phyloP scores from a whole-genome alignment of 441 rosid species.

The Metrosideros polymorpha region DNA sequence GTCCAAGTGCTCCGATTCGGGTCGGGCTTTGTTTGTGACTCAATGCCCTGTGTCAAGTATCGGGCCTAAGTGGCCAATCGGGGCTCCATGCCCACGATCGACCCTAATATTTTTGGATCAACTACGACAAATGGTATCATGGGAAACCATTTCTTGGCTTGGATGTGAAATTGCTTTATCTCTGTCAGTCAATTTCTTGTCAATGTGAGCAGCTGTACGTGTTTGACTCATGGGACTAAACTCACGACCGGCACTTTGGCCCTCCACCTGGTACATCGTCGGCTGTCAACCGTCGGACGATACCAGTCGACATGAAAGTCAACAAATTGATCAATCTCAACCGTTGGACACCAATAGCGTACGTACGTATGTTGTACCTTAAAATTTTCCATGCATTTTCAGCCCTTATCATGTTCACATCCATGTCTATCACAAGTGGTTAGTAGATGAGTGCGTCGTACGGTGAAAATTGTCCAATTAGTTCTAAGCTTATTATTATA shows the following conservation, averaged over 20 bases:
- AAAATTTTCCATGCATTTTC: background rate
- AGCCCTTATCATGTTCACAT: background rate
- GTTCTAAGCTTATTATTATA: rapidly evolving
- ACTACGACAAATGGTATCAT: background rate
- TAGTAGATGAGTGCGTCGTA: rapidly evolving
- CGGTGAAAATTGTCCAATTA: rapidly evolving
- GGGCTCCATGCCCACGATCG: background rate
- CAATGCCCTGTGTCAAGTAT: background rate
- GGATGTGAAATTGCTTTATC: background rate
- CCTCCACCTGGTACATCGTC: background rate
- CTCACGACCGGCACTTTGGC: background rate
- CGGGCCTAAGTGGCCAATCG: background rate
- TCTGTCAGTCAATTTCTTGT: background rate
- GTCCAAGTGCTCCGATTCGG: background rate
- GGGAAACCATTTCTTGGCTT: background rate
- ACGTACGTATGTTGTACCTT: background rate
- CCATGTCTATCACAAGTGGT: background rate
- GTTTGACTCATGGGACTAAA: background rate
- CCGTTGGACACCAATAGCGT: background rate
- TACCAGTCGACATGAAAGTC: background rate
- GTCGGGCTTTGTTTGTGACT: background rate
- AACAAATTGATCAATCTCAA: background rate
- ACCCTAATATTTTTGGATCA: background rate
- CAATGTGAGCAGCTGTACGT: background rate
- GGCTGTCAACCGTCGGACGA: background rate